A percentile compares a stretch with the other conserved stretches of the same genome.
Conservation (phyloP, 2,329 filamentous ascomycete genomes). For the Calonectria multiphialidica region DNA sequence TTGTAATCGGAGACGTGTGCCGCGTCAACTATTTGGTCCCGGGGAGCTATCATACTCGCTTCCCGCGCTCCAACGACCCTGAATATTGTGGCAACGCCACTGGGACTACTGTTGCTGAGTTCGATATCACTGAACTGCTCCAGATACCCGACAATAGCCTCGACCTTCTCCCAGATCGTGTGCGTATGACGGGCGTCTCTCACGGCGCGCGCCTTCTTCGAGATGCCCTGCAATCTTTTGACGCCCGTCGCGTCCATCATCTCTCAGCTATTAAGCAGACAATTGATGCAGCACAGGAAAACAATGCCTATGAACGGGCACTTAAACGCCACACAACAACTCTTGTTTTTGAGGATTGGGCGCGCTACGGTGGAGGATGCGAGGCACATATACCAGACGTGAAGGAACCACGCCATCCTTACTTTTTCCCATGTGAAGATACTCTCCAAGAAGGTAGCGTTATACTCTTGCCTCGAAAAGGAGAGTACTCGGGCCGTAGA, state of each 20-base stretch:
- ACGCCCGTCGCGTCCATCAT: slow-evolving; percentile 18
- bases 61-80: neutral
- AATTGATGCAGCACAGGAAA: slow-evolving; percentile 16
- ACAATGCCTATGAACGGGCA: slow-evolving; percentile 18
- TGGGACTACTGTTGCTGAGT: slow-evolving; percentile 23
- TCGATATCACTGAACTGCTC: slow-evolving; percentile 9
- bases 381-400: slow-evolving; percentile 19
- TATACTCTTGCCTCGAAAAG: slow-evolving; percentile 33
- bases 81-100: slow-evolving; percentile 34
- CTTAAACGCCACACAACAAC: slow-evolving; percentile 23
- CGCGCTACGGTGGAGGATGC: slow-evolving; percentile 17
- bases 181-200: neutral
- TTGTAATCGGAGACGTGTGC: neutral
- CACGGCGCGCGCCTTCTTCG: slow-evolving; percentile 13
- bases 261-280: slow-evolving; percentile 31
- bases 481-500: neutral
- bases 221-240: slow-evolving; percentile 12
- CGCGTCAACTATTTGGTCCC: slow-evolving; percentile 24
- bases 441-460: slow-evolving; percentile 32
- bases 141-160: neutral
- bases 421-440: slow-evolving; percentile 30
- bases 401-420: neutral
- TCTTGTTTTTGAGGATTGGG: slow-evolving; percentile 39
- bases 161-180: neutral
- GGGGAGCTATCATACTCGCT: slow-evolving; percentile 4